Base-by-base conservation (phyloP, 345 rosid species). In the Lagerstroemia speciosa region DNA sequence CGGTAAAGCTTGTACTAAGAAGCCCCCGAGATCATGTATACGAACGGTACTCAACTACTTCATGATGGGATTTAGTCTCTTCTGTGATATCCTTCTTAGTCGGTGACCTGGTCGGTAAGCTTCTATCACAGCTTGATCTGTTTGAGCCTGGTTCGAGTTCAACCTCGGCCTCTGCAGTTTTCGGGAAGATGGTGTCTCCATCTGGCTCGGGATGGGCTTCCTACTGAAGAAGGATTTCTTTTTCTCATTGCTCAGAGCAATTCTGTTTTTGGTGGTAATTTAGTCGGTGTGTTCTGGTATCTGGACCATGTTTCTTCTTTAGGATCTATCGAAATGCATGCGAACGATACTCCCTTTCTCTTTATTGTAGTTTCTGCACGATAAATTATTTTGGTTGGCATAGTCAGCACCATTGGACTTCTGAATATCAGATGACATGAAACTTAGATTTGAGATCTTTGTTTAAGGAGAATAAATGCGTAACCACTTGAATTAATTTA, bases 41-140 rank as follows among this genome's bases (percentile, higher is more conserved):
- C 79, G 40, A 81, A 84, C 90, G 19, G 67, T 78, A 31, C 61
- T 81, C 17, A 74, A 76, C 74, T 88, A 84, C 16, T 50, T 82
- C 2, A 60, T 1, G 55, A 46, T 75, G 15, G 97, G 85, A 62
- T 33, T 87, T 52, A 92, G 50, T 57, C 20, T 83, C 82, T 48
- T 87, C 96, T 0, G 96, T 90, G 43, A 69, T 79, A 65, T 88
- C 96, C 14, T 94, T 78, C 69, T 41, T 78, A 8, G 84, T 67
- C 1, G 98, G 98, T 3, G 76, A 76, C 63, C 82, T 91, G 36
- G 12, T 94, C 46, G 66, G 70, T 33, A 75, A 76, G 36, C 78
- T 91, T 26, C 46, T 85, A 43, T 79, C 83, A 63, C 71, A 83
- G 69, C 67, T 85, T 22, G 87, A 88, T 27, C 79, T 83, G 86